Evolutionary conservation across 805 yeast genomes (phyloP), one percentile per base, ranked within the genome.

Genomic region (Saturnispora bothae): DNA sequence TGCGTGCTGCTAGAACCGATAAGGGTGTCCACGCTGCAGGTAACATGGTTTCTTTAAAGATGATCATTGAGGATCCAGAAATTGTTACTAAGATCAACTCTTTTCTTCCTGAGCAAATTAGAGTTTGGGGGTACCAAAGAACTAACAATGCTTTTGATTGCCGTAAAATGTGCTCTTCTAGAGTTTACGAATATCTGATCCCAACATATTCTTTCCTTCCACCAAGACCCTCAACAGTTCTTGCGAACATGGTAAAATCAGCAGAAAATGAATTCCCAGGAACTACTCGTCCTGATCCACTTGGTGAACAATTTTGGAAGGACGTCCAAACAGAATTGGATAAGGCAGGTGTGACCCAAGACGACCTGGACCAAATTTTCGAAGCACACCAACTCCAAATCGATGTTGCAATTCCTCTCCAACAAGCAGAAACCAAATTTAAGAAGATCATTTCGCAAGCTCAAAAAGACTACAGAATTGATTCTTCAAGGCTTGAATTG

Each of bases 11-110:
- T 4, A 69, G 89, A 62, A 81, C 89, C 3, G 97, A 88, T 59
- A 89, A 89, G 59, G 97, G 96, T 43, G 97, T 88, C 18, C 97
- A 88, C 60, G 96, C 97, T 10, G 95, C 96, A 2, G 96, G 96
- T 21, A 88, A 88, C 56, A 85, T 86, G 17, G 72, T 89, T 31
- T 80, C 94, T 13, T 65, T 82, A 48, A 88, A 88, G 56, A 61
- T 88, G 67, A 83, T 84, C 49, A 69, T 84, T 38, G 95, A 85
- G 54, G 95, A 88, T 51, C 74, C 68, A 12, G 79, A 84, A 39
- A 70, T 85, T 36, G 69, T 80, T 31, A 66, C 68, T 33, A 83
- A 78, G 56, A 79, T 92, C 59, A 92, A 92, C 58, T 59, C 66
- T 2, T 56, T 65, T 22, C 65, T 92, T 39, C 98, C 98, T 1